Evolutionary conservation across 2,329 filamentous ascomycete species (phyloP), one percentile per base, ranked within the genome.

Genomic region (Ascomycota sp.): DNA sequence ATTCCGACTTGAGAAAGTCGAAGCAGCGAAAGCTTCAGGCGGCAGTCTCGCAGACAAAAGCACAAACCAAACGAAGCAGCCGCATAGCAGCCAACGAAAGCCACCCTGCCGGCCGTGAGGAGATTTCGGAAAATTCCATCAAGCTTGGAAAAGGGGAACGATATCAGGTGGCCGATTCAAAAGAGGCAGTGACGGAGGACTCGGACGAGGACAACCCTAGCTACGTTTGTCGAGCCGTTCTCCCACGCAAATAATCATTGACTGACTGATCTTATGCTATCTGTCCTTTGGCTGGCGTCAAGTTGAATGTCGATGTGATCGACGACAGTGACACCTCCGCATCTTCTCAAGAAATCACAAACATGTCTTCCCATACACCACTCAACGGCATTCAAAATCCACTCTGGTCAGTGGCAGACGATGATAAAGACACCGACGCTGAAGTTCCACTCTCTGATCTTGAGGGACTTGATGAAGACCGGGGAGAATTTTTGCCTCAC

Each of bases 371-470:
- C 17, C 45, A 36, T 20, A 21, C 28, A 21, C 23, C 24, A 40
- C 22, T 37, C 9, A 40, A 42, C 23, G 41, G 43, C 30, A 25
- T 17, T 33, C 36, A 31, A 43, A 36, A 28, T 4, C 38, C 32
- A 15, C 38, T 41, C 21, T 11, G 8, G 15, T 11, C n/a, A 25
- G 17, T 20, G 2, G 23, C 29, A 2, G 55, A 61, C 7, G 57
- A 61, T 1, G 61, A 63, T 0, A 63, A 63, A 0, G 68, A 71
- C 0, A 68, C 70, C 0, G 69, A 75, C 0, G 74, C 74, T 1
- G 71, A 75, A 1, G 75, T 94, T 27, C 76, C 85, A 4, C 69
- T 93, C 38, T 92, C 82, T 21, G 85, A 94, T 43, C 73, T 89
- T 30, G 77, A 80, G 43, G 79, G 80, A 30, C 57, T 73, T 20